A percentile compares a stretch with the other conserved stretches of the same genome.
Conservation (phyloP, 2,329 filamentous ascomycete genomes). For the Chrysoporthe cubensis region DNA sequence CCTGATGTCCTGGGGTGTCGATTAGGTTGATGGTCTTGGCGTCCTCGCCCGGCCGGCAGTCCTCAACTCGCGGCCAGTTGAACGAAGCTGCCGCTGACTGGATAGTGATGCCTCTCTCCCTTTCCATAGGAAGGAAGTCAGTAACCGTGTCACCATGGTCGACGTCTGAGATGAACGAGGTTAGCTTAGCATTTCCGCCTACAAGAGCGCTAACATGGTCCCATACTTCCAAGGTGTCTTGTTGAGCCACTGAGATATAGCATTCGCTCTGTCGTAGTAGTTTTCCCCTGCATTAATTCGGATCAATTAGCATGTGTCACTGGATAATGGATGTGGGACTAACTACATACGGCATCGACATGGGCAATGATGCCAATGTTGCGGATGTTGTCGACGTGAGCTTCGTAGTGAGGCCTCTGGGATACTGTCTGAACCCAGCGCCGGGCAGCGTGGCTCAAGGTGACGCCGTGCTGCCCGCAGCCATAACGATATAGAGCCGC, state of each 20-base stretch:
- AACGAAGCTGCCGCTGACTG: slow-evolving; percentile 97
- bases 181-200: slow-evolving; percentile 3
- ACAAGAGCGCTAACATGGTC: neutral
- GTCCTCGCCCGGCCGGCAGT: slow-evolving; percentile 43
- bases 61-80: slow-evolving; percentile 70
- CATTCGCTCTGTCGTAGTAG: slow-evolving; percentile 98
- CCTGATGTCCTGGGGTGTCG: slow-evolving; percentile 94
- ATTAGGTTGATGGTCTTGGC: slow-evolving; percentile 85
- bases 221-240: slow-evolving; percentile 74
- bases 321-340: neutral
- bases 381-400: slow-evolving; percentile 66
- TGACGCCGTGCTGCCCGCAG: slow-evolving; percentile 9
- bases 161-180: slow-evolving; percentile 63
- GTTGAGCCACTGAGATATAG: slow-evolving; percentile 94
- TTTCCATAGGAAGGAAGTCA: slow-evolving; percentile 92
- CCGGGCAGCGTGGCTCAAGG: slow-evolving; percentile 6
- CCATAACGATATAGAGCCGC: slow-evolving; percentile 13
- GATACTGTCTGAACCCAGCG: slow-evolving; percentile 19
- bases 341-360: slow-evolving; percentile 76
- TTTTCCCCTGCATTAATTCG: slow-evolving; percentile 70
- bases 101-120: slow-evolving; percentile 92
- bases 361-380: slow-evolving; percentile 99
- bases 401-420: slow-evolving; percentile 38
- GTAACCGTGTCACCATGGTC: slow-evolving; percentile 97
- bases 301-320: neutral